A percentile compares a stretch with the other conserved stretches of the same genome.
These are phyloP conservation scores for Solanum corneliomulleri DNA, from an alignment of 257 asterid genomes.

Conservation along the genomic window DNA sequence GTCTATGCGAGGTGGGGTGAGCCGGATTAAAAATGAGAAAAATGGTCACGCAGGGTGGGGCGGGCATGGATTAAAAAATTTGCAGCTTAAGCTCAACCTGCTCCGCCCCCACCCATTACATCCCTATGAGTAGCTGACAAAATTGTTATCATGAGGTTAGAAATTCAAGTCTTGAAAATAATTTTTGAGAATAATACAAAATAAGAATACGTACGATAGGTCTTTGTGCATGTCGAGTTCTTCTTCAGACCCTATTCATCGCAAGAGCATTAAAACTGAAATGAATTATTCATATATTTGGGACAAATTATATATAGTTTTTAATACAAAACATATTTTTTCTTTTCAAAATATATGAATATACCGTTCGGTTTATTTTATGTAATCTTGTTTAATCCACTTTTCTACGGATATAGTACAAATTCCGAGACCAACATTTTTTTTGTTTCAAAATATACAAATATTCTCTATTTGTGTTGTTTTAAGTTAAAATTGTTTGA, in stretches of 20 bases:
- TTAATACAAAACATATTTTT: background rate
- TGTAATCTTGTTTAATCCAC: background rate
- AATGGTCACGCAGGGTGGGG: too few relatives aligned
- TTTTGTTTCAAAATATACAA: background rate
- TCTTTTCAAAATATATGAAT: background rate
- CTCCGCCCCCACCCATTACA: too few relatives aligned
- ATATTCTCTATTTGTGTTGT: background rate
- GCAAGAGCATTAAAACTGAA: background rate
- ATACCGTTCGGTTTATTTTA: background rate
- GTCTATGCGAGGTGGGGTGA: too few relatives aligned
- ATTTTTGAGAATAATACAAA: too few relatives aligned
- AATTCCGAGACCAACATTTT: background rate
- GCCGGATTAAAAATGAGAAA: too few relatives aligned
- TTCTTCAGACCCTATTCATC: too few relatives aligned
- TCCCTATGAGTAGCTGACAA: background rate
- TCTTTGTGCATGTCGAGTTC: accelerated
- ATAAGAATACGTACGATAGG: background rate
- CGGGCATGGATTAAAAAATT: too few relatives aligned
- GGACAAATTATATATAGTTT: background rate
- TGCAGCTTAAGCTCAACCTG: too few relatives aligned
- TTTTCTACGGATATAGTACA: background rate
- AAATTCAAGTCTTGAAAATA: background rate
- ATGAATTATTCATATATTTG: background rate
- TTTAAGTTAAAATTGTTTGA: background rate
- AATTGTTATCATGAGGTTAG: background rate